Evolutionary conservation across 2,329 filamentous ascomycete genomes (phyloP), one percentile per base, ranked within the genome.

Genomic region (Arthrobotrys sinensis): DNA sequence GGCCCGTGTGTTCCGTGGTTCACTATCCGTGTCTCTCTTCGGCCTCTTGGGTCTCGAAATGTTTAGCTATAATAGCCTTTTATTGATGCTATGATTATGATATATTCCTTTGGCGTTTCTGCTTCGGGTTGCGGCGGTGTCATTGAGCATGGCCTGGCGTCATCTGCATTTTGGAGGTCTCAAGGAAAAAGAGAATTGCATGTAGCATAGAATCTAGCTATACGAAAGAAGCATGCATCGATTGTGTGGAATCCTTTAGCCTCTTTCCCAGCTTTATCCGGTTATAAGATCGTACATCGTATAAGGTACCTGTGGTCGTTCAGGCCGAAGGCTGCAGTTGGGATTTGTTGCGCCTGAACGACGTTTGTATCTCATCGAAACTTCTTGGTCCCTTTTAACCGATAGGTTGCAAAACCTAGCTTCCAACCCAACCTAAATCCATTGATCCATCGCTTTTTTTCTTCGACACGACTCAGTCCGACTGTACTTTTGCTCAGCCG

Each of bases 91-190:
- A 55, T 19, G 55, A 70, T 46, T 43, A 62, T 45, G 70, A 75
- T 62, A 65, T 50, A 65, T 60, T 10, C 10, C 24, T 66, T 66
- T 73, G 69, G 69, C 69, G 69, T 73, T 73, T 34, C 24, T 40
- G 11, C 36, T 53, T 57, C 36, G 32, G 68, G 48, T 57, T 53
- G 55, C 55, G 45, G 43, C 40, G 66, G 66, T 77, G 38, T 68
- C 34, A 64, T 66, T 60, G 34, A 64, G 73, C 73, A 77, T 77
- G 66, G 73, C 73, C 73, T 77, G 66, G 73, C 73, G 73, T 77
- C 73, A 77, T 77, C 24, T 69, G 65, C 65, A 60, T 76, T 52
- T 67, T 48, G 62, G 60, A 52, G 43, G 60, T 66, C 52, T 34
- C 43, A 5, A 46, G 14, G 43, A 16, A 46, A 55, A 19, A 21